Percentiles rank a stretch among this genome's conserved stretches.
phyloP scores from a whole-genome alignment of 768 basidiomycete genomes.

The Lentinula sp. region DNA sequence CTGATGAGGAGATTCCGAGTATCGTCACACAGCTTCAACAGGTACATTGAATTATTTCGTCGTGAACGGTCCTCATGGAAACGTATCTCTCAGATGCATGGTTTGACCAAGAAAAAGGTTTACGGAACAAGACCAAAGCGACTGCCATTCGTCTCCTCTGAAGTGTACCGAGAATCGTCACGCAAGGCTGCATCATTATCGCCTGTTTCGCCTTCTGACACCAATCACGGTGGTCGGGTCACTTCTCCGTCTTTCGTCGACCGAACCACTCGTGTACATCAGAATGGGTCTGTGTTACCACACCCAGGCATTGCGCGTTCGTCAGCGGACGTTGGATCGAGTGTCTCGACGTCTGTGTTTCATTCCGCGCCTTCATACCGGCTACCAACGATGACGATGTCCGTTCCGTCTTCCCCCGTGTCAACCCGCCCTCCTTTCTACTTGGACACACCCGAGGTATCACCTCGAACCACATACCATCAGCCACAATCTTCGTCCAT shows the following conservation, averaged over 20 bases:
- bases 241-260: constrained; percentile 3
- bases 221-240: constrained; percentile 5
- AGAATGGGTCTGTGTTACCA: not conserved
- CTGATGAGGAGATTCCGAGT: constrained; percentile 31
- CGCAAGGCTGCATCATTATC: constrained; percentile 5
- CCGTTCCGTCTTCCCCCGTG: not conserved
- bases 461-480: not conserved
- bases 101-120: constrained; percentile 64
- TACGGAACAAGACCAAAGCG: constrained; percentile 47
- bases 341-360: not conserved
- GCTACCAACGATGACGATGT: not conserved
- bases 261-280: not conserved
- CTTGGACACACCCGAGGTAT: not conserved
- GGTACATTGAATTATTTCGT: not conserved
- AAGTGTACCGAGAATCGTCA: constrained; percentile 2
- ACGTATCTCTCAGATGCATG: constrained; percentile 33
- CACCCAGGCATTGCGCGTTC: not conserved
- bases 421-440: not conserved
- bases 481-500: not conserved
- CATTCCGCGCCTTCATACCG: not conserved
- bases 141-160: constrained; percentile 39
- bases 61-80: not conserved
- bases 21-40: constrained; percentile 61
- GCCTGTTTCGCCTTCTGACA: constrained; percentile 4
- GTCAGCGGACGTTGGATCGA: not conserved